Evolutionary conservation across 768 basidiomycete species (phyloP).

Genomic region (Coprinopsis sp.): DNA sequence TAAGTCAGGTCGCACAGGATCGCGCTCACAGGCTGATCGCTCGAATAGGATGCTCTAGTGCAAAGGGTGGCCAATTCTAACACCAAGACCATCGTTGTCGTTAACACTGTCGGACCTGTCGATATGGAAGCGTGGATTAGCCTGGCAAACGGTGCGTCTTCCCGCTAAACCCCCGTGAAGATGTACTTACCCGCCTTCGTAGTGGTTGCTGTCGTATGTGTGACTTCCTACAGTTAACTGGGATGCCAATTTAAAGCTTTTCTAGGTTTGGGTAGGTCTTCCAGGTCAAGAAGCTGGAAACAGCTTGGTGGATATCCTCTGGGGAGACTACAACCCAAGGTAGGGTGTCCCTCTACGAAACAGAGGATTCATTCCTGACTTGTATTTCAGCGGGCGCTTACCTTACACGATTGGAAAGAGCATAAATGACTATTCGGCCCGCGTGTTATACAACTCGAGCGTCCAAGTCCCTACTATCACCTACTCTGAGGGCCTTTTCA

Average conservation of each 20-base stretch:
- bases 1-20: slow-evolving; percentile 14
- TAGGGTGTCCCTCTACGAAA: slow-evolving; percentile 15
- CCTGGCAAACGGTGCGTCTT: slow-evolving; percentile 45
- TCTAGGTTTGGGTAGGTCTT: slow-evolving; percentile 47
- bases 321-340: slow-evolving; percentile 58
- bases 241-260: background rate
- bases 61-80: slow-evolving; percentile 50
- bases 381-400: slow-evolving; percentile 33
- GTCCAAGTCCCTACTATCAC: slow-evolving; percentile 41
- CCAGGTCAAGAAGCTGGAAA: slow-evolving; percentile 67
- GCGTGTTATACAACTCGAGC: slow-evolving; percentile 36
- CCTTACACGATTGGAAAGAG: slow-evolving; percentile 53
- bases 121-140: slow-evolving; percentile 54
- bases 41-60: slow-evolving; percentile 39
- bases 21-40: background rate
- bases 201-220: slow-evolving; percentile 36
- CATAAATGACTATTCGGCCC: slow-evolving; percentile 51
- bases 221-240: background rate
- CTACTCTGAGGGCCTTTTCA: slow-evolving; percentile 54
- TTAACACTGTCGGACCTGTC: slow-evolving; percentile 62
- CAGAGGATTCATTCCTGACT: background rate
- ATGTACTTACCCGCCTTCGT: too few species aligned
- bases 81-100: slow-evolving; percentile 58
- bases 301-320: slow-evolving; percentile 52
- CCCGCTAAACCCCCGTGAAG: too few species aligned